These are phyloP conservation scores for Amorphotheca resinae DNA, from an alignment of 495 filamentous ascomycete species.

Conservation along the genomic window DNA sequence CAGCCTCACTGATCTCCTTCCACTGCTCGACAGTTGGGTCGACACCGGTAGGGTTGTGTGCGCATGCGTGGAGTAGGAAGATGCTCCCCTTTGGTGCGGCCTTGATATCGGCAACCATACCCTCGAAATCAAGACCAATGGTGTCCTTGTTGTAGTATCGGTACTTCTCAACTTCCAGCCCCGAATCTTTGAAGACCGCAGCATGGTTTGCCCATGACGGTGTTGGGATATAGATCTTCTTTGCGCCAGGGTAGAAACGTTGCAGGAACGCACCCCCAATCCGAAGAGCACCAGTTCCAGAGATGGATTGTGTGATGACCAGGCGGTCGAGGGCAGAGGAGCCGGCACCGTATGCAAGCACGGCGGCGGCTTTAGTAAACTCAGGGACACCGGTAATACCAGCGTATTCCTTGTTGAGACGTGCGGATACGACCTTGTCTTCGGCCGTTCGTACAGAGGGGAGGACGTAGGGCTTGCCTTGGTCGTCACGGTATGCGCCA, in stretches of 20 bases:
- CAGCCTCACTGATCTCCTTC: constrained; percentile 78
- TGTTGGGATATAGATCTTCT: constrained; percentile 89
- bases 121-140: constrained; percentile 94
- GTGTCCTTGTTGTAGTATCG: constrained; percentile 98
- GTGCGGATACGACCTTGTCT: constrained; percentile 64
- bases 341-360: constrained; percentile 78
- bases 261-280: constrained; percentile 89
- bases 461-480: constrained; percentile 93
- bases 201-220: constrained; percentile 98
- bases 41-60: constrained; percentile 96
- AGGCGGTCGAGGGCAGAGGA: constrained; percentile 67
- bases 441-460: constrained; percentile 86
- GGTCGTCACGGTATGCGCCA: constrained; percentile 81
- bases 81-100: constrained; percentile 73
- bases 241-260: constrained; percentile 76
- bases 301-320: constrained; percentile 95
- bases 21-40: constrained; percentile 90
- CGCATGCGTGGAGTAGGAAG: constrained; percentile 91
- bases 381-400: constrained; percentile 90
- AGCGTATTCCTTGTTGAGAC: constrained; percentile 92
- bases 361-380: constrained; percentile 83
- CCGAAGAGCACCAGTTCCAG: constrained; percentile 87
- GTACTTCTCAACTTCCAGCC: constrained; percentile 84
- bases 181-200: constrained; percentile 89
- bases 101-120: constrained; percentile 84